Evolutionary conservation across 2,329 filamentous ascomycete species (phyloP), one percentile per base, ranked within the genome.

Genomic region (Cladophialophora exuberans): DNA sequence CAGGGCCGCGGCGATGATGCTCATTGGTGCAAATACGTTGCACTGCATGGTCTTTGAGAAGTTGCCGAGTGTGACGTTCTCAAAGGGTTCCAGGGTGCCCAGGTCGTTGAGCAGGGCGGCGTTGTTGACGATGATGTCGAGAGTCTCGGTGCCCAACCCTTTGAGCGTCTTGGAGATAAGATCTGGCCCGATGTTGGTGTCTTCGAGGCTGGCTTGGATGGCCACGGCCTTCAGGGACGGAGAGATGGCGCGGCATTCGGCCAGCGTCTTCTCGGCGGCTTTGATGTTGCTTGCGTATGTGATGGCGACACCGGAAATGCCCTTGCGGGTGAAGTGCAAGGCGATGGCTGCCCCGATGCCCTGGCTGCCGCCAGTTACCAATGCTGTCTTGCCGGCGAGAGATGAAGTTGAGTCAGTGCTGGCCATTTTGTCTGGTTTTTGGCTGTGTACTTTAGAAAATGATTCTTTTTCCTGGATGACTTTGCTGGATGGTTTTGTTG

Each of bases 311-410:
- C 31, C 42, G 6, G 35, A 15, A 23, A 54, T 39, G 42, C 35
- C 51, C 22, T 42, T 54, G 7, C 43, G 44, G 6, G 43, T 51
- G n/a, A 57, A 45, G 17, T 57, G 43, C 10, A 54, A 13, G 13
- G 54, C 54, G 33, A 54, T 57, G 9, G 30, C 54, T 6, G 54
- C 54, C 9, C 64, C 64, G 48, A 67, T 54, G 23, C 62, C 64
- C 11, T 54, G 54, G 6, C 26, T 42, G n/a, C 38, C 48, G 38
- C 49, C 49, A 9, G 39, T 52, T 11, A 52, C 17, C 39, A 52
- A 13, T 10, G 41, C 49, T 4, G 26, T 23, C 26, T 52, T 52
- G 2, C 49, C 49, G 10, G 28, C 20, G n/a, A 52, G 49, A 4
- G 41, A 45, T 25, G 49, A 52, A 15, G 46, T 22, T 31, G 22